These are phyloP conservation scores for Diplodia sapinea DNA, from an alignment of 2,329 filamentous ascomycete genomes.

Conservation along the genomic window DNA sequence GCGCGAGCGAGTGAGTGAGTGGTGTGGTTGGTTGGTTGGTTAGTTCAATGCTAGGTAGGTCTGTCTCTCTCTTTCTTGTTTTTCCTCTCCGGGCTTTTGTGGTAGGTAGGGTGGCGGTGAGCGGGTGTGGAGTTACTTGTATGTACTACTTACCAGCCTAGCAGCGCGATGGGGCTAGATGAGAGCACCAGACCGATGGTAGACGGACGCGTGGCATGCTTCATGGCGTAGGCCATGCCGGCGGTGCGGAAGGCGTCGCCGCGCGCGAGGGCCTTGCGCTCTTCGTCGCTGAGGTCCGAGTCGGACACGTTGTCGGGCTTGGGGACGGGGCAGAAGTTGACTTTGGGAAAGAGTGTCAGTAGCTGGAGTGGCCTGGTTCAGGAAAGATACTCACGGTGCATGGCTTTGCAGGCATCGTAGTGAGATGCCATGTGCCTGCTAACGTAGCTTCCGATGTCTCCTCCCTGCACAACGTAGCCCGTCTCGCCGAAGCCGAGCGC, in stretches of 20 bases:
- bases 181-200: constrained; percentile 64
- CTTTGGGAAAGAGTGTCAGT: background rate
- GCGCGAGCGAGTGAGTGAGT: background rate
- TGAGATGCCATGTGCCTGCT: constrained; percentile 48
- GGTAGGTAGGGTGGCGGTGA: too few species aligned
- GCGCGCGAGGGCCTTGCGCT: constrained; percentile 35
- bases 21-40: background rate
- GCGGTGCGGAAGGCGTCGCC: constrained; percentile 44
- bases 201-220: constrained; percentile 61
- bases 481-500: constrained; percentile 57
- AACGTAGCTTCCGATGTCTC: constrained; percentile 60
- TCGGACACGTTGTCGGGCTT: constrained; percentile 35
- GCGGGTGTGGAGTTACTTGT: background rate
- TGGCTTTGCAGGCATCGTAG: constrained; percentile 56
- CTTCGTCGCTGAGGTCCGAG: constrained; percentile 34
- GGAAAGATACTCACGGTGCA: constrained; percentile 38
- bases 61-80: too few species aligned
- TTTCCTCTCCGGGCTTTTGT: too few species aligned
- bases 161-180: constrained; percentile 61
- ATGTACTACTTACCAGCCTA: constrained; percentile 55
- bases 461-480: constrained; percentile 64
- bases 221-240: constrained; percentile 58
- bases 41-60: background rate
- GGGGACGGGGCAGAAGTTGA: constrained; percentile 34
- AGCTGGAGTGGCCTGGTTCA: background rate